Percentiles rank a stretch among this genome's conserved stretches.
Conservation (phyloP, 2,329 filamentous ascomycete genomes). For the Penicillium capsulatum region DNA sequence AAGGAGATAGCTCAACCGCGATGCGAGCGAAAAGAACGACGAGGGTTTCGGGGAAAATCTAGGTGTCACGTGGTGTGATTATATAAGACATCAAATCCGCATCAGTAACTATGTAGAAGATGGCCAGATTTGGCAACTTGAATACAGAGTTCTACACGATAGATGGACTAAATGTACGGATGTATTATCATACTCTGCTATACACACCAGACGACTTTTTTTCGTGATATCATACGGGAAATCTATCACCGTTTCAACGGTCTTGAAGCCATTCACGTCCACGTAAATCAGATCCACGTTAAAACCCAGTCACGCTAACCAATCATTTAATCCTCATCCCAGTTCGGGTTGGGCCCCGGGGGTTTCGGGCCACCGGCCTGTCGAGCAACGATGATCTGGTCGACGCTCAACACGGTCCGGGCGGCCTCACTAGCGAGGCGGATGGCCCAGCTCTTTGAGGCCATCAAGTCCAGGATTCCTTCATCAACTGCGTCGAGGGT, state of each 20-base stretch:
- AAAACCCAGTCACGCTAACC: conserved; percentile 2
- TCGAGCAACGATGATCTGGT: conserved; percentile 97
- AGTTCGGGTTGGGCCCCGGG: conserved; percentile 82
- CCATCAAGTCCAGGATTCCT: conserved; percentile 86
- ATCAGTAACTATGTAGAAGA: too few relatives aligned
- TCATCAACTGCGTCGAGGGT: conserved; percentile 80
- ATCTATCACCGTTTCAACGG: conserved; percentile 26
- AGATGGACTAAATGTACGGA: conserved; percentile 9
- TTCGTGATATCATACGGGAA: conserved; percentile 30
- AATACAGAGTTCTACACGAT: too few relatives aligned
- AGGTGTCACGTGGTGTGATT: conserved; percentile 27
- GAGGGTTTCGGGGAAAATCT: conserved; percentile 34
- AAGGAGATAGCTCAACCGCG: conserved; percentile 20
- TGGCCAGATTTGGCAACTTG: too few relatives aligned
- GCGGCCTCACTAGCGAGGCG: conserved; percentile 93
- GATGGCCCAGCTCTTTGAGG: conserved; percentile 94
- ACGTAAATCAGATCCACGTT: conserved; percentile 4
- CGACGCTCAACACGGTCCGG: conserved; percentile 88
- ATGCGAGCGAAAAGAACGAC: conserved; percentile 29
- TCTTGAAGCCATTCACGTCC: conserved; percentile 14
- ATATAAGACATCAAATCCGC: too few relatives aligned
- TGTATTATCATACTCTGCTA: conserved; percentile 24
- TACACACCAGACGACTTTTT: conserved; percentile 24
- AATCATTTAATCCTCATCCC: conserved; percentile 59
- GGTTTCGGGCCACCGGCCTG: conserved; percentile 97